Evolutionary conservation across 2,329 filamentous ascomycete genomes (phyloP), one percentile per base, ranked within the genome.

Genomic region (Calycina herbarum): DNA sequence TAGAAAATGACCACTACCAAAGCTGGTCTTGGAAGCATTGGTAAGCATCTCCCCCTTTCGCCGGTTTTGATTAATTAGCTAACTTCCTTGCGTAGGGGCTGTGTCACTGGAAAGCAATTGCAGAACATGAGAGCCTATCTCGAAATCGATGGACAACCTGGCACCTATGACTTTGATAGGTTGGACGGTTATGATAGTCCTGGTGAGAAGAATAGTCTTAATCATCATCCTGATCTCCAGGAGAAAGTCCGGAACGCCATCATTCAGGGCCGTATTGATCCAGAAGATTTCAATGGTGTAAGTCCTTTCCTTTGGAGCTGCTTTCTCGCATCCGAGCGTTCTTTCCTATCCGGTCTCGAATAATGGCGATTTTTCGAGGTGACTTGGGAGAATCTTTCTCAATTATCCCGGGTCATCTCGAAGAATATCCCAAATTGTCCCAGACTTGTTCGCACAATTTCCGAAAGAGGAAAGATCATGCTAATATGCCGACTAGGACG

Each of bases 201-300:
- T 17, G 96, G 86, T 69, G 92, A 96, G 27, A 92, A 95, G 68
- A 67, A 64, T 62, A 70, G 59, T 62, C 63, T 76, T 1, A 57
- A 60, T 31, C 48, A 64, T 81, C 80, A 88, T 45, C 79, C 82
- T 0, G 89, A 92, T 1, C 73, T 86, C 1, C 87, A 94, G 77
- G 86, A 86, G 57, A 97, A 95, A 81, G 81, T 97, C 69, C 82
- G 85, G 61, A 85, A 84, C 57, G 92, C 90, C 61, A 77, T 97
- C 29, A 82, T 85, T 66, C 85, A 94, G 75, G 93, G 92, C 29
- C 91, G 95, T 73, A 89, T 98, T 72, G 89, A 91, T 71, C 84
- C 92, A 54, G 89, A 92, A 61, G 94, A 97, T 72, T 97, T 93
- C 87, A 94, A 90, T 40, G 93, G 93, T 13, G 93, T 96, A 84